A percentile compares a stretch with the other conserved stretches of the same genome.
Conservation (phyloP, 2,329 filamentous ascomycete genomes). For the Byssochlamys sp. region DNA sequence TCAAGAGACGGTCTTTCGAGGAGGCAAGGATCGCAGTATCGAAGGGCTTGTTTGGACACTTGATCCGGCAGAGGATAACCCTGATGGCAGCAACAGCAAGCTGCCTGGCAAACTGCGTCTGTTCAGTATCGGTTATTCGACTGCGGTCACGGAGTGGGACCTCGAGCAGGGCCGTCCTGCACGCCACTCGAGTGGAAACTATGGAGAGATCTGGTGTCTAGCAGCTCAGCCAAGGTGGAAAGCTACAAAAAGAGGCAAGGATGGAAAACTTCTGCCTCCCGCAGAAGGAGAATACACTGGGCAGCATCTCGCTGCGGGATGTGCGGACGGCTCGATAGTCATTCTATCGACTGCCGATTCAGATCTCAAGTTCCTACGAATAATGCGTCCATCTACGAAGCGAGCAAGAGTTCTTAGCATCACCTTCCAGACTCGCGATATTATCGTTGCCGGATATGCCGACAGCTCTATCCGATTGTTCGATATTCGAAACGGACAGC, state of each 20-base stretch:
- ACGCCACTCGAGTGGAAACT: slow-evolving; percentile 78
- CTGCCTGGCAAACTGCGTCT: slow-evolving; percentile 66
- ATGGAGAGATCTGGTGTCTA: slow-evolving; percentile 95
- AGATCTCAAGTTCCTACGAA: slow-evolving; percentile 68
- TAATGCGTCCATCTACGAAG: slow-evolving; percentile 69
- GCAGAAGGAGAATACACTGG: slow-evolving; percentile 32
- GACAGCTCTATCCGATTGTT: slow-evolving; percentile 90
- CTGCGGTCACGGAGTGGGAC: slow-evolving; percentile 90
- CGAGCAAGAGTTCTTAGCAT: slow-evolving; percentile 85
- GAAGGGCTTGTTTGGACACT: slow-evolving; percentile 88
- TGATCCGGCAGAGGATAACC: slow-evolving; percentile 59
- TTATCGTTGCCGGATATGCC: slow-evolving; percentile 83
- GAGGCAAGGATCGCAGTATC: slow-evolving; percentile 74
- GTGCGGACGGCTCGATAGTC: slow-evolving; percentile 80
- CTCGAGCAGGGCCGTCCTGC: slow-evolving; percentile 66
- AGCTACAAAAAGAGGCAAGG: slow-evolving; percentile 24
- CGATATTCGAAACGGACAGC: slow-evolving; percentile 67
- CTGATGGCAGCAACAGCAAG: slow-evolving; percentile 50
- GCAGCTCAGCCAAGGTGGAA: slow-evolving; percentile 65
- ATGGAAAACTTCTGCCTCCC: slow-evolving; percentile 24
- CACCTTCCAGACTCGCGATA: slow-evolving; percentile 73
- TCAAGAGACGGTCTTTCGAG: slow-evolving; percentile 76
- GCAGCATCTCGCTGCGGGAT: slow-evolving; percentile 72
- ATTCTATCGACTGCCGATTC: slow-evolving; percentile 77
- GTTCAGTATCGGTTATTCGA: slow-evolving; percentile 93